Base-by-base conservation (phyloP, 192 early-diverging fungal genomes). In the Backusella liffmaniae region DNA sequence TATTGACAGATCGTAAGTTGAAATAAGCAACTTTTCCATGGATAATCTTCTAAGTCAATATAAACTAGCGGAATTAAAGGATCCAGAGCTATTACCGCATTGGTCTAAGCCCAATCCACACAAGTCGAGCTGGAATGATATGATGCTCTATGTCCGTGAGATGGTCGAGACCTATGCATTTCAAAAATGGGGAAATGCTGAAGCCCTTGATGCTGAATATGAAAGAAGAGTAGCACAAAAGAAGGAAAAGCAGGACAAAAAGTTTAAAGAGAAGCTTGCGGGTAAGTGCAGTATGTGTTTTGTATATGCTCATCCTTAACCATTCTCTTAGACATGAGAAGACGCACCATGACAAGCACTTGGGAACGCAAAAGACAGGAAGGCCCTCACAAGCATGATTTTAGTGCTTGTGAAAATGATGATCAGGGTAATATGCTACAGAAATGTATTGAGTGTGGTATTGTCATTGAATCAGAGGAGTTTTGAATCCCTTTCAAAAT, bases 121-220 rank as follows among this genome's bases (percentile, higher is more conserved):
- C 76, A 98, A 98, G 75, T 89, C 93, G 0, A 96, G 95, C 2
- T 99, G 96, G 91, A 95, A 95, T 84, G 96, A 96, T 83, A 99
- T 99, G 98, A 90, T 96, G 80, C 84, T 99, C 21, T 99, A 95
- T 73, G 84, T 97, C 21, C 87, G 96, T 16, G 84, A 85, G 73
- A 92, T 95, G 79, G 90, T 98, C 5, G 98, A 99, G 80, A 84
- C 78, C n/a, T 99, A 95, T 86, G 97, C 97, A 7, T 89, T 94
- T 69, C 89, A 94, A 53, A 98, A 98, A 78, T 99, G 97, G 96
- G 95, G 94, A 18, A 84, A 91, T 9, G 82, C 92, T 15, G 94
- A 97, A 71, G 90, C 81, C 5, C 83, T 99, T 29, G 98, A 99
- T 84, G 76, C 83, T 30, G 97, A 98, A 81, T 98, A 93, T 85